Evolutionary conservation across 2,329 filamentous ascomycete species (phyloP).

Genomic region (Fonsecaea nubica): DNA sequence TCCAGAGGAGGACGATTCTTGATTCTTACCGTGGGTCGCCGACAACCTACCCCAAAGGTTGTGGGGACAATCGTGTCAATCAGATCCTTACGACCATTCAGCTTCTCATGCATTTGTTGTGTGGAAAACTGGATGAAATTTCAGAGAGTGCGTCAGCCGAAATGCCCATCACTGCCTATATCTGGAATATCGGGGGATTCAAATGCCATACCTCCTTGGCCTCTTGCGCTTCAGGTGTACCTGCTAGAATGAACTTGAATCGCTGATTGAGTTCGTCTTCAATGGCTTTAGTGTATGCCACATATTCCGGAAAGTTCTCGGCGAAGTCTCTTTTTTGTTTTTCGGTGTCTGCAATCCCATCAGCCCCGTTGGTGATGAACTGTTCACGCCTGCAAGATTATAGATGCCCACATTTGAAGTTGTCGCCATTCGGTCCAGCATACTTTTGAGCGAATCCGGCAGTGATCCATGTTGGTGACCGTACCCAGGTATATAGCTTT

Average conservation of each 20-base stretch:
- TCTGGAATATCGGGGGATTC: too few relatives aligned
- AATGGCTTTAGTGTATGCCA: conserved; percentile 44
- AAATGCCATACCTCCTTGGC: conserved; percentile 23
- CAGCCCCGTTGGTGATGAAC: too few relatives aligned
- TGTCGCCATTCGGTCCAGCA: conserved; percentile 23
- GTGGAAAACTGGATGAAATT: conserved; percentile 21
- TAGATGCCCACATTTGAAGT: conserved; percentile 19
- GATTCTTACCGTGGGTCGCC: conserved; percentile 47
- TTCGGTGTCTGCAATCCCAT: conserved; percentile 19
- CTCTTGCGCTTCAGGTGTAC: conserved; percentile 12
- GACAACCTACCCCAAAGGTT: conserved; percentile 52
- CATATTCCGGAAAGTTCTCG: conserved; percentile 29
- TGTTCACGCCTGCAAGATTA: too few relatives aligned
- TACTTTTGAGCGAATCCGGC: conserved; percentile 3
- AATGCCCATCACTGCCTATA: too few relatives aligned
- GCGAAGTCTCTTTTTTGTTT: conserved; percentile 38
- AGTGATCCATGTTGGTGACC: conserved; percentile 34
- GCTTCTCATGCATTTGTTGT: conserved; percentile 27
- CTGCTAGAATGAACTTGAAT: conserved; percentile 25
- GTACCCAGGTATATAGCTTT: conserved; percentile 39
- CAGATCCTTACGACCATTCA: conserved; percentile 47
- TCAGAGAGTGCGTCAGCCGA: too few relatives aligned
- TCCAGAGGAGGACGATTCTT: too few relatives aligned
- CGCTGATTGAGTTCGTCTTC: conserved; percentile 38
- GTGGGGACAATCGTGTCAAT: conserved; percentile 54